Base-by-base conservation (phyloP, 2,329 filamentous ascomycete species). In the Aspergillus carbonarius region DNA sequence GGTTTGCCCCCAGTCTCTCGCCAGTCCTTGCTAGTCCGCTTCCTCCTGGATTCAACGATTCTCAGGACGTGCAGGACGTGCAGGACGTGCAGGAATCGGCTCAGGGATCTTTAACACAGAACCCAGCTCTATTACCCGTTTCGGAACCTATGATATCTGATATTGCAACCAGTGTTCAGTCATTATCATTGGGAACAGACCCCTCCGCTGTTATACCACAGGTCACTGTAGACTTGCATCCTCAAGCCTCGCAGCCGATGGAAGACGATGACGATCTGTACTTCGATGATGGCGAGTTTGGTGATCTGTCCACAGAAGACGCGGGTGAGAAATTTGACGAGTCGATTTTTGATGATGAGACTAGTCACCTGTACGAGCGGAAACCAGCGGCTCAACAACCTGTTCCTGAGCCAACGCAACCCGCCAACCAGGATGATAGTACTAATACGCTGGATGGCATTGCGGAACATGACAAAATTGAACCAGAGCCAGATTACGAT, bases 281-380 rank as follows among this genome's bases (percentile, higher is more conserved):
- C 54, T 81, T 78, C 60, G 78, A 81, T 54, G 78, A 80, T 64
- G 78, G 78, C 23, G 74, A 78, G 54, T 79, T 79, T 59, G 77
- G 72, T 37, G 76, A 79, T 27, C 63, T 78, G 12, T 65, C 65
- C 17, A 63, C 68, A 5, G 69, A 74, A 12, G 63, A 70, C 18
- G 66, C 68, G 9, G 69, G 67, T n/a, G 69, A 69, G 30, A 63
- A 61, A 1, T 80, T 81, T 62, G 79, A 81, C 58, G 79, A 81
- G 64, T 77, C 77, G 8, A 74, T 80, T 9, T 79, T 82, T 50
- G 79, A 82, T 60, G 78, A 82, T 58, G 77, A 77, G 39, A 75
- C 68, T 10, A 76, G 77, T 53, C 73, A 78, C 59, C 63, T 79
- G 12, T 79, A 78, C 60, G 74, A 76, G 35, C 67, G 73, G 23